Evolutionary conservation across 352 stramenopile genomes (phyloP).

Genomic region (Phytophthora ohioensis): DNA sequence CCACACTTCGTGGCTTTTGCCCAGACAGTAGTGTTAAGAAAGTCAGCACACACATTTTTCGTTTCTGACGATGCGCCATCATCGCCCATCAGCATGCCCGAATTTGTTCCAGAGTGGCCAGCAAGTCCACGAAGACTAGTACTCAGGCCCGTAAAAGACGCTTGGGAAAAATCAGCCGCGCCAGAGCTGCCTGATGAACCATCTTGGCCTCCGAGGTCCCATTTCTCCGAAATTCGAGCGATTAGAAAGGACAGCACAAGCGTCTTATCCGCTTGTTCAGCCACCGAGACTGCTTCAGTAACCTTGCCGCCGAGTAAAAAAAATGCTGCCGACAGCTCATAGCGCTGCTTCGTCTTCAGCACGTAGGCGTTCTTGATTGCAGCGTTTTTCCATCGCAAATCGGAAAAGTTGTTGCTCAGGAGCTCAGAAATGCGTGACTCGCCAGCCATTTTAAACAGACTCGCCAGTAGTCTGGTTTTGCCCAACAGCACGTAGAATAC

Average conservation of each 20-base stretch:
- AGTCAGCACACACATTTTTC: slow-evolving; percentile 64
- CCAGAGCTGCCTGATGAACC: slow-evolving; percentile 15
- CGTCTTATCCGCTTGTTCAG: slow-evolving; percentile 75
- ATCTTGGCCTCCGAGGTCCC: slow-evolving; percentile 60
- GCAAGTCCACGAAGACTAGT: slow-evolving; percentile 47
- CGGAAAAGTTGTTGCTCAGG: slow-evolving; percentile 83
- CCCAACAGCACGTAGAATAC: slow-evolving; percentile 89
- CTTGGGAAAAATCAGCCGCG: slow-evolving; percentile 37
- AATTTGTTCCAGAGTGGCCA: slow-evolving; percentile 1
- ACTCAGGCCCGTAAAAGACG: slow-evolving; percentile 71
- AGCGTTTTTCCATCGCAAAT: slow-evolving; percentile 85
- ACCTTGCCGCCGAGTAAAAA: slow-evolving; percentile 85
- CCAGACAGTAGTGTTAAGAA: slow-evolving; percentile 68
- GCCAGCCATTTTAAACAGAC: slow-evolving; percentile 86
- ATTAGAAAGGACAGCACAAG: slow-evolving; percentile 87
- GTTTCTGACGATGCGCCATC: slow-evolving; percentile 24
- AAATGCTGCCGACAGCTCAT: slow-evolving; percentile 81
- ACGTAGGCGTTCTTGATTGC: slow-evolving; percentile 93
- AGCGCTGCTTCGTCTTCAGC: slow-evolving; percentile 87
- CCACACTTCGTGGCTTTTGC: slow-evolving; percentile 52
- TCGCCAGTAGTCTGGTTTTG: slow-evolving; percentile 84
- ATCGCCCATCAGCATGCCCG: neutral
- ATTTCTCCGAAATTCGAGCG: slow-evolving; percentile 76
- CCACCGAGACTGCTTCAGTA: slow-evolving; percentile 79
- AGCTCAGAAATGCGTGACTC: slow-evolving; percentile 85